phyloP scores from a whole-genome alignment of 352 stramenopile genomes.

The Blastocystis sp. region DNA sequence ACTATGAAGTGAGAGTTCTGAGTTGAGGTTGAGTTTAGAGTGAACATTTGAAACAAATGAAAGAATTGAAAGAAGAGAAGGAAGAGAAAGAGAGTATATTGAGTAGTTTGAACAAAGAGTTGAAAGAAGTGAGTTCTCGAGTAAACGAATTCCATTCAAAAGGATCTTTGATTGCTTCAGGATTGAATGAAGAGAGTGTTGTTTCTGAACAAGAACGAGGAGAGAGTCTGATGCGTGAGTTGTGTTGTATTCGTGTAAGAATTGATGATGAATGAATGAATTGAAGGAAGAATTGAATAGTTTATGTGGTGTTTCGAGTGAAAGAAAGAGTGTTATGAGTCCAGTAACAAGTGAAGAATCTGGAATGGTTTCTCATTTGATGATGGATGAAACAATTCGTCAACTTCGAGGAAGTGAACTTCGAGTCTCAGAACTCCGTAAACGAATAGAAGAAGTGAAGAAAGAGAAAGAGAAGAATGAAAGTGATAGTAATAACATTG shows the following conservation, averaged over 20 bases:
- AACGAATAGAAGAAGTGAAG: not conserved
- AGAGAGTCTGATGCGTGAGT: not conserved
- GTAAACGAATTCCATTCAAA: not conserved
- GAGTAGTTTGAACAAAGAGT: not conserved
- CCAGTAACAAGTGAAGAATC: not conserved
- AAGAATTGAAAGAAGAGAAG: not conserved
- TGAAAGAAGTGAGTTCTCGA: not conserved
- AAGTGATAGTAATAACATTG: not conserved
- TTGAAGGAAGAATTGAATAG: not conserved
- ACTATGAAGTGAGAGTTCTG: not conserved
- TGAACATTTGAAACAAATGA: not conserved
- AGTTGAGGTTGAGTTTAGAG: not conserved
- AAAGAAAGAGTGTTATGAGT: not conserved
- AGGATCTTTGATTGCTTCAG: not conserved
- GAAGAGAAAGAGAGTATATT: not conserved
- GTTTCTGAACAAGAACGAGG: not conserved
- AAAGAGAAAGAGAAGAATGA: not conserved
- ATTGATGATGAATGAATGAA: not conserved
- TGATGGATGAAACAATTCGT: not conserved
- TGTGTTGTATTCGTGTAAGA: not conserved
- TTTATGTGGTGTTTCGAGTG: no score
- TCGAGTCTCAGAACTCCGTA: not conserved
- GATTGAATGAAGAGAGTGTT: not conserved
- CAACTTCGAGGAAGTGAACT: not conserved
- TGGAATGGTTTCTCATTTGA: not conserved